phyloP scores from a whole-genome alignment of 1,284 basidiomycete species.

The Anthracocystis panici-leucophaei region DNA sequence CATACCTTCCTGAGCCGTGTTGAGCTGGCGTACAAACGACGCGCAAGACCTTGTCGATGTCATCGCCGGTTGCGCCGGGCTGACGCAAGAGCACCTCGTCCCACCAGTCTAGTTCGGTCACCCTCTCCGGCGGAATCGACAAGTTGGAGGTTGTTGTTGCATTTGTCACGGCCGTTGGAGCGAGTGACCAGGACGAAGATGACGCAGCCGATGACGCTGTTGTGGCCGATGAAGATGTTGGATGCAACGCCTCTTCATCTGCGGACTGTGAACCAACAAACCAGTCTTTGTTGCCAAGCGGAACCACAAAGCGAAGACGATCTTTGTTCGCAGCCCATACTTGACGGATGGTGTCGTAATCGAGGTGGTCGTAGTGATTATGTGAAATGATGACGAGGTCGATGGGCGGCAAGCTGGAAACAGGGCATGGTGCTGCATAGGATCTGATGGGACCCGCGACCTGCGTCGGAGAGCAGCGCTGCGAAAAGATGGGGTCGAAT shows the following conservation, averaged over 20 bases:
- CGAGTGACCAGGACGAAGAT: slow-evolving; percentile 19
- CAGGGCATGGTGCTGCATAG: slow-evolving; percentile 57
- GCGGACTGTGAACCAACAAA: slow-evolving; percentile 32
- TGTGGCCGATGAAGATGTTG: slow-evolving; percentile 4
- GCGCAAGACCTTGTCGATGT: slow-evolving; percentile 8
- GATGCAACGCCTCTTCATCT: background rate
- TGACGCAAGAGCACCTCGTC: slow-evolving; percentile 47
- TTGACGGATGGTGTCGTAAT: slow-evolving; percentile 55
- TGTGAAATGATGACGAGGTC: slow-evolving; percentile 66
- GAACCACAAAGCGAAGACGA: slow-evolving; percentile 59
- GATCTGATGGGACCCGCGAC: slow-evolving; percentile 57
- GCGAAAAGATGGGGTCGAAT: slow-evolving; percentile 68
- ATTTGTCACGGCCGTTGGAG: slow-evolving; percentile 14
- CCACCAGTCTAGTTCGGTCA: slow-evolving; percentile 68
- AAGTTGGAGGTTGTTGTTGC: slow-evolving; percentile 31
- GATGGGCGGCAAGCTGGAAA: slow-evolving; percentile 58
- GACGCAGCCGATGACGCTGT: slow-evolving; percentile 4
- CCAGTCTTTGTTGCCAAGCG: slow-evolving; percentile 65
- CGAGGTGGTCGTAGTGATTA: slow-evolving; percentile 68
- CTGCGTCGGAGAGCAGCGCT: slow-evolving; percentile 65
- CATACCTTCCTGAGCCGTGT: slow-evolving; percentile 63
- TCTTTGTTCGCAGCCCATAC: slow-evolving; percentile 54
- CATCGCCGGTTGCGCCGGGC: background rate
- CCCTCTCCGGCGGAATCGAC: slow-evolving; percentile 48
- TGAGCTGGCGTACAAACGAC: slow-evolving; percentile 66